Evolutionary conservation across 2,329 filamentous ascomycete genomes (phyloP).

Genomic region (Phaeoacremonium minimum): DNA sequence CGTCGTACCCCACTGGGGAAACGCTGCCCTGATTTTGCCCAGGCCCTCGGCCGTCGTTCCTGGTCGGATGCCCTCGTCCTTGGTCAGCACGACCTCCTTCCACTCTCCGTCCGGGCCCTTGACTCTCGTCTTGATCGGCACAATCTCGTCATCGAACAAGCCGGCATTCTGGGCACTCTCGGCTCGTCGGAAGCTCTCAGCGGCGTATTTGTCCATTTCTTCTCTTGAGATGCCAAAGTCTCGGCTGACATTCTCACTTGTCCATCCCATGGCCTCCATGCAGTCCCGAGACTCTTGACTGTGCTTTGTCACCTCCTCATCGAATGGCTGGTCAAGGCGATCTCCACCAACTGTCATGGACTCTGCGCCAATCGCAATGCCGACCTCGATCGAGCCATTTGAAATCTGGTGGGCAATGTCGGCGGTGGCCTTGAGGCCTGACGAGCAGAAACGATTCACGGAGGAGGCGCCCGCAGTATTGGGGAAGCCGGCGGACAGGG

Average conservation of each 20-base stretch:
- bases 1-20: conserved; percentile 81
- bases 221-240: conserved; percentile 85
- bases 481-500: conserved; percentile 88
- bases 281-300: conserved; percentile 80
- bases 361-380: conserved; percentile 85
- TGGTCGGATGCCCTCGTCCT: conserved; percentile 85
- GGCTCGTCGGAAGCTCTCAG: conserved; percentile 81
- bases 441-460: conserved; percentile 96
- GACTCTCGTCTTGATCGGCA: conserved; percentile 75
- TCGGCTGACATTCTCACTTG: conserved; percentile 87
- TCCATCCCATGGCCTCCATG: conserved; percentile 97
- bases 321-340: conserved; percentile 67
- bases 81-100: conserved; percentile 73
- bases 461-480: conserved; percentile 79
- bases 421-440: conserved; percentile 89
- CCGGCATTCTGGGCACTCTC: conserved; percentile 88
- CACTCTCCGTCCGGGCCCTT: conserved; percentile 79
- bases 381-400: conserved; percentile 76
- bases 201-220: conserved; percentile 78
- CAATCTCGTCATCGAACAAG: conserved; percentile 91
- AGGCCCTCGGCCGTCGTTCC: conserved; percentile 84
- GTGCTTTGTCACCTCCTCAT: conserved; percentile 65
- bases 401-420: conserved; percentile 89
- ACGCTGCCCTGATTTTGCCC: conserved; percentile 81
- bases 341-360: conserved; percentile 77